Percentiles rank a stretch among this genome's conserved stretches.
These are phyloP conservation scores for Ceratobasidium sp. DNA, from an alignment of 1,284 basidiomycete species.

Conservation along the genomic window DNA sequence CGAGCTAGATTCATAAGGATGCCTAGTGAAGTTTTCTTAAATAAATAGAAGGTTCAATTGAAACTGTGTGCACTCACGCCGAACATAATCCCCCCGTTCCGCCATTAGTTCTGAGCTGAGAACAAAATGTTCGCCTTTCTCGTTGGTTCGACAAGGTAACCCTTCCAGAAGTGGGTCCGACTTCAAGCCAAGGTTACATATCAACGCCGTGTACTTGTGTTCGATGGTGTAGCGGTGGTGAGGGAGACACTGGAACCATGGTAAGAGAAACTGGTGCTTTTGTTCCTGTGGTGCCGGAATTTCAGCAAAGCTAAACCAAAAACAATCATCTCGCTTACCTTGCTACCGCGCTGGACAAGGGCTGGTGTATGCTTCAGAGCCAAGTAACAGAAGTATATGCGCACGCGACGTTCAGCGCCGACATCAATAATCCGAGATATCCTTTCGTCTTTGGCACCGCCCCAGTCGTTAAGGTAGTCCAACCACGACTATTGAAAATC, in stretches of 20 bases:
- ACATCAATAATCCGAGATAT: conserved; percentile 42
- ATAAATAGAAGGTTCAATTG: background rate
- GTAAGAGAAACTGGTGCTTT: conserved; percentile 29
- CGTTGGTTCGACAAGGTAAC: conserved; percentile 29
- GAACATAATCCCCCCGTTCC: conserved; percentile 26
- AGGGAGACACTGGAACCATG: conserved; percentile 41
- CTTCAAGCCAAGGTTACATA: conserved; percentile 24
- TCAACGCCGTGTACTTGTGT: conserved; percentile 42
- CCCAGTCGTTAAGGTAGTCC: conserved; percentile 40
- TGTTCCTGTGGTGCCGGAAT: conserved; percentile 10
- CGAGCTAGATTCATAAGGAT: conserved; percentile 12
- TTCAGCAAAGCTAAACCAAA: background rate
- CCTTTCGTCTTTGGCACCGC: conserved; percentile 29
- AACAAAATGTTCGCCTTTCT: conserved; percentile 38
- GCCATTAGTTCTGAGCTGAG: conserved; percentile 37
- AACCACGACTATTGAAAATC: conserved; percentile 22
- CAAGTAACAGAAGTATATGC: conserved; percentile 41
- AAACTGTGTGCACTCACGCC: conserved; percentile 3
- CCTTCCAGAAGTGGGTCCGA: conserved; percentile 30
- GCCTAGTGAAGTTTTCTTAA: background rate
- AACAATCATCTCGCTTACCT: background rate
- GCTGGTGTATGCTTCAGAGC: conserved; percentile 16
- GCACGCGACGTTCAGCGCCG: conserved; percentile 34
- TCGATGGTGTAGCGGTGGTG: conserved; percentile 40
- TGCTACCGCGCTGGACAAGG: conserved; percentile 26